phyloP scores from a whole-genome alignment of 495 filamentous ascomycete species.

The Daldinia bambusicola region DNA sequence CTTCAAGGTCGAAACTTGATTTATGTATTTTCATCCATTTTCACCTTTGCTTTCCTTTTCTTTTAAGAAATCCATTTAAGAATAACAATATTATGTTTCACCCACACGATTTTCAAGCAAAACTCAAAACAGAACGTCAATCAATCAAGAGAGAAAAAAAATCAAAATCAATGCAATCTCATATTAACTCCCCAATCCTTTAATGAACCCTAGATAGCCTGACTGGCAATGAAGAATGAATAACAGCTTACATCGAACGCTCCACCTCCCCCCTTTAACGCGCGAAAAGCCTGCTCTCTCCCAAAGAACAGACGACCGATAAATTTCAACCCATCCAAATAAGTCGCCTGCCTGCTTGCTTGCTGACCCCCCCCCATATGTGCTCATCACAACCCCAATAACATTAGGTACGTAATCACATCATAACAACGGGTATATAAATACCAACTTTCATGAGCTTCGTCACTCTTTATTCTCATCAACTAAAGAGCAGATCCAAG shows the following conservation, averaged over 20 bases:
- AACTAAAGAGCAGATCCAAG: constrained; percentile 24
- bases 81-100: too few relatives aligned
- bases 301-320: constrained; percentile 18
- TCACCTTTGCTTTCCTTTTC: too few relatives aligned
- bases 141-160: not conserved
- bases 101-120: too few relatives aligned
- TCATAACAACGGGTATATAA: not conserved
- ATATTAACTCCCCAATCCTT: constrained; percentile 29
- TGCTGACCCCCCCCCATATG: constrained; percentile 18
- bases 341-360: constrained; percentile 15
- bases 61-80: too few relatives aligned
- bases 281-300: constrained; percentile 1
- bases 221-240: constrained; percentile 22
- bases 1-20: too few relatives aligned
- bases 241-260: constrained; percentile 27
- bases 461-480: constrained; percentile 37
- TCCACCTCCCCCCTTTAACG: constrained; percentile 4
- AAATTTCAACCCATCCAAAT: constrained; percentile 10
- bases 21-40: too few relatives aligned
- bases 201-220: constrained; percentile 16
- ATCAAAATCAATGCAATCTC: constrained; percentile 30
- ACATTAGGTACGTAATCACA: constrained; percentile 10
- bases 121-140: too few relatives aligned
- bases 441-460: constrained; percentile 27
- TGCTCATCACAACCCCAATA: constrained; percentile 21